phyloP scores from a whole-genome alignment of 257 asterid species.

The Phtheirospermum japonicum region DNA sequence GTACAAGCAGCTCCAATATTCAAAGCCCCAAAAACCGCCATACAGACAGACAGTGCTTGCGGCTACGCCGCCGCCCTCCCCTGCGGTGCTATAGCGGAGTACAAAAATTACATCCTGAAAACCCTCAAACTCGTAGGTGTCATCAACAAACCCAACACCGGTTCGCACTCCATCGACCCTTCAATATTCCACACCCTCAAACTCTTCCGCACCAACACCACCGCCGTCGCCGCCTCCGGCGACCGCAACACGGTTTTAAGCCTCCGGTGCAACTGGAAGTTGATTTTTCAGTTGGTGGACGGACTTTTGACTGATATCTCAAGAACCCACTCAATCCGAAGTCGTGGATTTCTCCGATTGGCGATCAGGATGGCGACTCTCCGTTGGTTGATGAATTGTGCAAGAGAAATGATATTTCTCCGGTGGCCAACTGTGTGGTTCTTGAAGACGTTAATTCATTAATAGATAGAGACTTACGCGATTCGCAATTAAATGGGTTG shows the following conservation, averaged over 20 bases:
- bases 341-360: constrained; percentile 21
- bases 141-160: constrained; percentile 29
- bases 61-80: constrained; percentile 32
- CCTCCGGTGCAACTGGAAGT: constrained; percentile 48
- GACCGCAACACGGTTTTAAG: constrained; percentile 20
- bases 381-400: constrained; percentile 39
- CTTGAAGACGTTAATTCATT: constrained; percentile 61
- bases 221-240: constrained; percentile 15
- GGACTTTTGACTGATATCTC: constrained; percentile 46
- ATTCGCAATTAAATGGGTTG: neutral
- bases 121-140: constrained; percentile 52
- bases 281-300: constrained; percentile 58
- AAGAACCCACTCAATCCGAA: constrained; percentile 21
- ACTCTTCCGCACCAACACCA: constrained; percentile 39
- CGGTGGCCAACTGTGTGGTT: constrained; percentile 50
- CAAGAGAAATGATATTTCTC: constrained; percentile 36
- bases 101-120: constrained; percentile 40
- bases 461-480: constrained; percentile 41
- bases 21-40: no score
- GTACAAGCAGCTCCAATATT: constrained; percentile 32
- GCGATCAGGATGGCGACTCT: constrained; percentile 3
- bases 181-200: constrained; percentile 55
- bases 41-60: constrained; percentile 24
- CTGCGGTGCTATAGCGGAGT: constrained; percentile 37
- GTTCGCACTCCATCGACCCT: constrained; percentile 58